Percentiles rank a stretch among this genome's conserved stretches.
These are phyloP conservation scores for Cytospora schulzeri DNA, from an alignment of 2,329 filamentous ascomycete genomes.

Conservation along the genomic window DNA sequence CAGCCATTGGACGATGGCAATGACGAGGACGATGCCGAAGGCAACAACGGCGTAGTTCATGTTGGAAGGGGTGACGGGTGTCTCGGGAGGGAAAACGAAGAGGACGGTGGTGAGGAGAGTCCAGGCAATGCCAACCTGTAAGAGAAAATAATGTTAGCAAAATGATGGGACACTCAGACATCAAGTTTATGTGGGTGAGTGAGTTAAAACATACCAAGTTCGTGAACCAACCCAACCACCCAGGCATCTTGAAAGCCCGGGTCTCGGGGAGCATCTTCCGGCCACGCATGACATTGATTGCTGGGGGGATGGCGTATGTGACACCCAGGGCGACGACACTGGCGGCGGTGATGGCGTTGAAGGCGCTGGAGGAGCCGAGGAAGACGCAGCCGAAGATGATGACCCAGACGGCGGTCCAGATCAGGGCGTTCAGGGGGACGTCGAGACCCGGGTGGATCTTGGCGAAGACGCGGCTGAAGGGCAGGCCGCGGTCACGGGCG, in stretches of 20 bases:
- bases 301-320: constrained; percentile 73
- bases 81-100: constrained; percentile 71
- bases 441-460: constrained; percentile 62
- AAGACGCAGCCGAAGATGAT: constrained; percentile 72
- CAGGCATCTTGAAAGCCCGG: constrained; percentile 38
- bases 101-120: constrained; percentile 72
- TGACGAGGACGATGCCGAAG: constrained; percentile 50
- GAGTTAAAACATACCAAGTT: constrained; percentile 30
- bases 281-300: constrained; percentile 68
- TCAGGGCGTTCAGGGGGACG: constrained; percentile 67
- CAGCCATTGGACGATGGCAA: constrained; percentile 48
- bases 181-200: too few relatives aligned
- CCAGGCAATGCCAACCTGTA: constrained; percentile 60
- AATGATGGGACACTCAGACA: constrained; percentile 14
- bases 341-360: constrained; percentile 71
- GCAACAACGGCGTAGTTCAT: constrained; percentile 65
- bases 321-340: constrained; percentile 73
- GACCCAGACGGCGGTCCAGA: constrained; percentile 61
- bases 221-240: constrained; percentile 41
- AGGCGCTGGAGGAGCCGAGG: constrained; percentile 66
- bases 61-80: constrained; percentile 64
- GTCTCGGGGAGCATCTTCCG: constrained; percentile 64
- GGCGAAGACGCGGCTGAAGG: constrained; percentile 61
- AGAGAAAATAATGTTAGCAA: constrained; percentile 33
- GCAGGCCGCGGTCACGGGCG: constrained; percentile 67